These are phyloP conservation scores for Podaxis carcinomalis DNA, from an alignment of 768 basidiomycete genomes.

Conservation along the genomic window DNA sequence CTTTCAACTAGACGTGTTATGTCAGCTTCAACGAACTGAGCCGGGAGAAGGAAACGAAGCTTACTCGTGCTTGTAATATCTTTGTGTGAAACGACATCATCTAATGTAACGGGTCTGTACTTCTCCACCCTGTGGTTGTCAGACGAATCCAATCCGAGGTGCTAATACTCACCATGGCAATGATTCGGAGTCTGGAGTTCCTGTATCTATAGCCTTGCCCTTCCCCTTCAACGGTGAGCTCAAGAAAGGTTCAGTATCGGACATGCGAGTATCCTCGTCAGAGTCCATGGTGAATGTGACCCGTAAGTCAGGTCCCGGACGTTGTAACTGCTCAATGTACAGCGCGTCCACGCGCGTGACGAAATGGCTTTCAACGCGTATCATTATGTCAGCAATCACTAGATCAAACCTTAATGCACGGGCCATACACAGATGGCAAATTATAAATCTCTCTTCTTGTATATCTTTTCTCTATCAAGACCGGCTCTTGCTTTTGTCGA, in stretches of 20 bases:
- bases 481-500: conserved; percentile 77
- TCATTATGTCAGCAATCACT: conserved; percentile 14
- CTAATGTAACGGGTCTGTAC: conserved; percentile 86
- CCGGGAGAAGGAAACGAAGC: conserved; percentile 20
- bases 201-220: conserved; percentile 51
- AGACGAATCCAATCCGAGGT: conserved; percentile 9
- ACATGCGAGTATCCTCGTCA: conserved; percentile 52
- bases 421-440: conserved; percentile 39
- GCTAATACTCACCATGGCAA: conserved; percentile 71
- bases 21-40: conserved; percentile 7
- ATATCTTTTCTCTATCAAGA: conserved; percentile 18
- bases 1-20: conserved; percentile 69
- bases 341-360: conserved; percentile 16
- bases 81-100: conserved; percentile 95
- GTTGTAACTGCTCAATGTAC: not conserved
- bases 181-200: conserved; percentile 52
- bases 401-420: conserved; percentile 35
- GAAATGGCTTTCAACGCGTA: conserved; percentile 15
- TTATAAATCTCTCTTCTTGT: conserved; percentile 19
- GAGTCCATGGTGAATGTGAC: conserved; percentile 43
- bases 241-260: conserved; percentile 38
- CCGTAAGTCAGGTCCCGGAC: not conserved
- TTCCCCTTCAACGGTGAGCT: conserved; percentile 57
- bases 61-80: conserved; percentile 93
- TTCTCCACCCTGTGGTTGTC: conserved; percentile 83